Conservation (phyloP, 2,329 filamentous ascomycete species). For the Fusarium marasasianum region DNA sequence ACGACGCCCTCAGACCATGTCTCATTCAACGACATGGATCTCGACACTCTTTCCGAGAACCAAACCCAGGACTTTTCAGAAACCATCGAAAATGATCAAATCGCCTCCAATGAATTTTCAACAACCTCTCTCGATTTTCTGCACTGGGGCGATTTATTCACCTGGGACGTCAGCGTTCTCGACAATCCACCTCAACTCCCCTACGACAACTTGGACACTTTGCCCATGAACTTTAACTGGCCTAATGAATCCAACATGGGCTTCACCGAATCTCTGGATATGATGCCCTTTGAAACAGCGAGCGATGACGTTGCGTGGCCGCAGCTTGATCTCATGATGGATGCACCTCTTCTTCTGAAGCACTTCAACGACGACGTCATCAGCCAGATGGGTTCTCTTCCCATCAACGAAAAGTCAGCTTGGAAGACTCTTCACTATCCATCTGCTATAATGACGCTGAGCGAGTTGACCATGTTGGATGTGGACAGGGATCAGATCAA, state of each 20-base stretch:
- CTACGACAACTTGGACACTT: conserved; percentile 3
- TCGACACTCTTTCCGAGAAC: conserved; percentile 11
- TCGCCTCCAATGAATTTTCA: not conserved
- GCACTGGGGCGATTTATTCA: conserved; percentile 36
- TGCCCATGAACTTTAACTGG: conserved; percentile 24
- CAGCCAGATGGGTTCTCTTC: conserved; percentile 35
- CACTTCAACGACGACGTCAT: conserved; percentile 40
- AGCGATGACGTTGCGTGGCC: conserved; percentile 24
- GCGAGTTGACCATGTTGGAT: conserved; percentile 32
- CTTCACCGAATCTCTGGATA: conserved; percentile 9
- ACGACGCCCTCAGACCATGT: conserved; percentile 16
- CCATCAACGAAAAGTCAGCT: conserved; percentile 37
- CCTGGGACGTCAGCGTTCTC: conserved; percentile 34
- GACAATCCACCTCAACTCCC: conserved; percentile 23
- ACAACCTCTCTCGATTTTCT: conserved; percentile 19
- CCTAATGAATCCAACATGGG: not conserved
- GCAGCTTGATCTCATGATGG: conserved; percentile 27
- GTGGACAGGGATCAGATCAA: conserved; percentile 26
- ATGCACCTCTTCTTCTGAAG: conserved; percentile 22
- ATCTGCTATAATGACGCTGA: conserved; percentile 31
- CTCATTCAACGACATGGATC: conserved; percentile 15
- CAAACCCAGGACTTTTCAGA: conserved; percentile 11
- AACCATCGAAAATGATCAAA: not conserved
- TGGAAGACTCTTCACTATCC: conserved; percentile 36
- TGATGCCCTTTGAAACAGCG: not conserved